A percentile compares a stretch with the other conserved stretches of the same genome.
Evolutionary conservation across 1,284 basidiomycete species (phyloP).

Genomic region (Microbotryomycetes sp.): DNA sequence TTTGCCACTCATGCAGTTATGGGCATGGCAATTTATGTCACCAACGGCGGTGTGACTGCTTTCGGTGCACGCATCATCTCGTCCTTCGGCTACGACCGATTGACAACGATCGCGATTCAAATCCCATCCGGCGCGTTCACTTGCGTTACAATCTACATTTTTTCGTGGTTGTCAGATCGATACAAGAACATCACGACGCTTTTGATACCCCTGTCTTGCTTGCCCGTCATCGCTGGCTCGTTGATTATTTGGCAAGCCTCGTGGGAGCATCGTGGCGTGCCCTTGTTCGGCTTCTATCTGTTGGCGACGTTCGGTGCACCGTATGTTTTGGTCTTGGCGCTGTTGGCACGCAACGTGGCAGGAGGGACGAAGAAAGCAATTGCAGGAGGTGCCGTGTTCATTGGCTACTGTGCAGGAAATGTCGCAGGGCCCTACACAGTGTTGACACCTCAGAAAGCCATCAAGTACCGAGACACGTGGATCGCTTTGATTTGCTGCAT

Average conservation of each 20-base stretch:
- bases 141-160: conserved; percentile 45
- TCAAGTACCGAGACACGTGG: conserved; percentile 48
- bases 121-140: conserved; percentile 42
- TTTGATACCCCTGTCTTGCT: conserved; percentile 46
- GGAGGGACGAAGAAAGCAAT: conserved; percentile 49
- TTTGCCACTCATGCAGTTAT: conserved; percentile 28
- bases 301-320: conserved; percentile 48
- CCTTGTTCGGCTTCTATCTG: conserved; percentile 46
- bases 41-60: conserved; percentile 45
- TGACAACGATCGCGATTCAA: conserved; percentile 46
- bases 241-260: conserved; percentile 48
- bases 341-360: conserved; percentile 46
- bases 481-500: conserved; percentile 44
- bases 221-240: conserved; percentile 49
- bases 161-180: conserved; percentile 43
- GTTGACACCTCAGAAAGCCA: conserved; percentile 34
- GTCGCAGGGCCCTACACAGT: conserved; percentile 44
- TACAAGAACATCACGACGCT: conserved; percentile 44
- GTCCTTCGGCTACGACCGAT: conserved; percentile 46
- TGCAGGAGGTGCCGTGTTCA: conserved; percentile 44
- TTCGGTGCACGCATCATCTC: conserved; percentile 49
- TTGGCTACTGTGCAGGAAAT: conserved; percentile 44
- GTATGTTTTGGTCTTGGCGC: conserved; percentile 42
- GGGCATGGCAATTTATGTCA: conserved; percentile 43
- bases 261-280: conserved; percentile 44